Evolutionary conservation across 169 alveolate species (phyloP), one percentile per base, ranked within the genome.

Genomic region (Eimeria praecox): DNA sequence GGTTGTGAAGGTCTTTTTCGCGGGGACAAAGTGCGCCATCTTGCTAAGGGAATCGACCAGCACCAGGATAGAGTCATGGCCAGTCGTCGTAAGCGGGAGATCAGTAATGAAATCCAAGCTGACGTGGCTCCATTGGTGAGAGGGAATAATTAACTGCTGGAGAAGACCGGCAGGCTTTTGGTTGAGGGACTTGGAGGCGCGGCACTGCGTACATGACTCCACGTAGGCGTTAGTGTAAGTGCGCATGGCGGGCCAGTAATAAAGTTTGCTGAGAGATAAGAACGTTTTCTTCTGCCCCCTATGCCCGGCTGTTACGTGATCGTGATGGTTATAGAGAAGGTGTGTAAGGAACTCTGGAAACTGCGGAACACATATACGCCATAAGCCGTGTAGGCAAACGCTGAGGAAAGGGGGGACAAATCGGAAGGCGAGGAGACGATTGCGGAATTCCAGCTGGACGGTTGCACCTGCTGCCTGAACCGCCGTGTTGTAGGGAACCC

Each of bases 131-230:
- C n/a, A n/a, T n/a, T n/a, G n/a, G n/a, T n/a, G n/a, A n/a, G n/a
- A n/a, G 35, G 88, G 86, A 42, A 75, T 75, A 42, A 42, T 44
- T 1, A 40, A 38, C 56, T 42, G 64, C 24, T 78, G 88, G 35
- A 78, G 88, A 6, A 78, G 88, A 12, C 88, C 88, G 24, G 88
- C 88, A 78, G 66, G 66, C 40, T 78, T 78, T 42, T 40, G 56
- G 64, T 40, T 78, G 52, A 78, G 56, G 40, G 54, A 78, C 64
- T 40, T 78, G 46, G 88, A 40, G 40, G 88, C 88, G 24, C 64
- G 56, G 62, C 35, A 78, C 22, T 46, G 64, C 24, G 66, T 46
- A 27, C 88, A 78, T 18, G 88, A 78, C 38, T 78, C 88, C 46
- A 78, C 88, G 33, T 40, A 78, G 62, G 64, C 40, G 62, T 5